phyloP scores from a whole-genome alignment of 2,329 filamentous ascomycete genomes.

The Ophiostoma sp. region DNA sequence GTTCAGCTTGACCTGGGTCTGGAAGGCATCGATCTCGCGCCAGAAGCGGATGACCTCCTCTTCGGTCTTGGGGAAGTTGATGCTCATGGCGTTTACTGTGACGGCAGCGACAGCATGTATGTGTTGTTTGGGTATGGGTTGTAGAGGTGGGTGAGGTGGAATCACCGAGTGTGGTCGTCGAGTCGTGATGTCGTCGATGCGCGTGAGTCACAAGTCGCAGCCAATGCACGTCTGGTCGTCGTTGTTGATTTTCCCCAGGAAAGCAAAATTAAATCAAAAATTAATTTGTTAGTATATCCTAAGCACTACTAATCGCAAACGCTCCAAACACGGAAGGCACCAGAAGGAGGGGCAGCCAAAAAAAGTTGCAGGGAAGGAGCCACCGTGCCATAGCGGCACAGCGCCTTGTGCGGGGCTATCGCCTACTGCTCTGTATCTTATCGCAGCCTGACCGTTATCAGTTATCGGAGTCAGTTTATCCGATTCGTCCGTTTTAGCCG shows the following conservation, averaged over 20 bases:
- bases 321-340: constrained; percentile 13
- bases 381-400: background rate
- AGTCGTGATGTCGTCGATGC: constrained; percentile 14
- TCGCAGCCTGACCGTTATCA: background rate
- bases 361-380: constrained; percentile 16
- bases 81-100: constrained; percentile 52
- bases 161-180: constrained; percentile 9
- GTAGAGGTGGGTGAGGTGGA: background rate
- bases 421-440: background rate
- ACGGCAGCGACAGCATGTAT: constrained; percentile 11
- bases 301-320: background rate
- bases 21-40: constrained; percentile 89
- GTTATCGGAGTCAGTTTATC: constrained; percentile 6
- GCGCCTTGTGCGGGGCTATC: constrained; percentile 9
- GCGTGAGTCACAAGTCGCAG: constrained; percentile 18
- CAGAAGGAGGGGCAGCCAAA: constrained; percentile 15
- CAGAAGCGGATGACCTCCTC: constrained; percentile 77
- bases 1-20: constrained; percentile 68
- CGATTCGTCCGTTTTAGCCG: background rate
- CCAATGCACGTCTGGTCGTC: constrained; percentile 14
- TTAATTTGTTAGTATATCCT: background rate
- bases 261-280: background rate
- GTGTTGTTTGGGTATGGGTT: background rate
- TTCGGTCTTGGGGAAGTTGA: constrained; percentile 91
- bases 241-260: constrained; percentile 17